Base-by-base conservation (phyloP, 2,329 filamentous ascomycete genomes). In the Sarocladium strictum region DNA sequence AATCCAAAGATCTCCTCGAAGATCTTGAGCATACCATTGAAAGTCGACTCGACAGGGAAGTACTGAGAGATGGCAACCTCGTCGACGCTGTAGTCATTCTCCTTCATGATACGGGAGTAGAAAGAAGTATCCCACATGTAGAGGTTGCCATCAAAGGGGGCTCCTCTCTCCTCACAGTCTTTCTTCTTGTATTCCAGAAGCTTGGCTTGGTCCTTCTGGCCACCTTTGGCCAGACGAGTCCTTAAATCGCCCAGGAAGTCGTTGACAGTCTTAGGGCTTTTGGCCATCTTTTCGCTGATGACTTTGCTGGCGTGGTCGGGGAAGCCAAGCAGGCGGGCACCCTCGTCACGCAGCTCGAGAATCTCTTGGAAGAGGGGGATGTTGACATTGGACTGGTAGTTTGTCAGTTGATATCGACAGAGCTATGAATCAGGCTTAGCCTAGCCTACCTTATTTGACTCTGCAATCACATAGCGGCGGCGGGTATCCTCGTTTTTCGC, bases 231-330 rank as follows among this genome's bases (percentile, higher is more conserved):
- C 27, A 94, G 76, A 53, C 86, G 83, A 24, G 72, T 75, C 56
- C 85, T 81, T 57, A 94, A 74, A 65, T 92, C 87, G 4, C 75
- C 78, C 7, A 94, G 72, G 68, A 94, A 93, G 53, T 83, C 79
- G 59, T 86, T 79, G 11, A 94, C 89, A 0, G 81, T 87, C 64
- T 83, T 78, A 1, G 87, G 79, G 1, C 79, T 84, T 76, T 92
- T 91, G 47, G 89, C 88, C 89, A 94, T 94, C 78, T 91, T 93
- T 63, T 89, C 84, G 64, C 91, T 87, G 37, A 94, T 86, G 47
- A 81, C 76, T 68, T 91, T 85, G 49, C 84, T 80, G 17, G 89
- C 89, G 65, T 93, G 87, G 64, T 90, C 84, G 5, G 82, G 78
- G 68, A 91, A 94, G 12, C 88, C 88, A 1, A 93, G 76, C 49